Percentiles rank a stretch among this genome's conserved stretches.
phyloP scores from a whole-genome alignment of 1,284 basidiomycete species.

The Trametes pubescens region DNA sequence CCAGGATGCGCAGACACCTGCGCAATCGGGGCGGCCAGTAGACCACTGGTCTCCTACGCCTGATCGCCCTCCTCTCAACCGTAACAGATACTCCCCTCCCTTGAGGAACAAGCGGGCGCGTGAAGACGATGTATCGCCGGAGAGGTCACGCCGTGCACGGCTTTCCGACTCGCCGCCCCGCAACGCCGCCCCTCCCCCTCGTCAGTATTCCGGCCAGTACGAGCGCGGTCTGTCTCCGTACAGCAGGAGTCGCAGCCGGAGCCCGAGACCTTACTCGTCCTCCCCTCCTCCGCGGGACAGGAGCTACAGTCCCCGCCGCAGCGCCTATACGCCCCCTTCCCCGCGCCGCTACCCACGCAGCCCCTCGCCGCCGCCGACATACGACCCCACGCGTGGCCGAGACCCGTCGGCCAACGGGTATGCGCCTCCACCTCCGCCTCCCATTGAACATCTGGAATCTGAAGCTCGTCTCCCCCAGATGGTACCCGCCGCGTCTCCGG shows the following conservation, averaged over 20 bases:
- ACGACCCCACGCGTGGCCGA: neutral
- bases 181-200: neutral
- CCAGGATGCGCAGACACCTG: neutral
- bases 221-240: neutral
- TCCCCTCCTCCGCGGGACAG: neutral
- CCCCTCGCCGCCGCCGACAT: constrained; percentile 5
- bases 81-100: constrained; percentile 4
- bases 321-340: neutral
- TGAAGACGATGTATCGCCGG: constrained; percentile 10
- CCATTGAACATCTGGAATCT: constrained; percentile 13
- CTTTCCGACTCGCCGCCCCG: neutral
- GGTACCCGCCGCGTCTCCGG: constrained; percentile 10
- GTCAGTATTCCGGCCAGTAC: neutral
- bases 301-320: neutral
- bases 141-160: constrained; percentile 10
- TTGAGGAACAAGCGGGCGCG: constrained; percentile 17
- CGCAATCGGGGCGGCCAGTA: neutral
- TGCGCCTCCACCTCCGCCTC: constrained; percentile 17
- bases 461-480: constrained; percentile 25
- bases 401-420: constrained; percentile 18
- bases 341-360: neutral
- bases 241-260: neutral
- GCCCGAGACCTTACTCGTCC: neutral
- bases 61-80: neutral
- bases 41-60: constrained; percentile 19